A percentile compares a stretch with the other conserved stretches of the same genome.
phyloP scores from a whole-genome alignment of 495 filamentous ascomycete species.

The Talaromyces thailandensis region DNA sequence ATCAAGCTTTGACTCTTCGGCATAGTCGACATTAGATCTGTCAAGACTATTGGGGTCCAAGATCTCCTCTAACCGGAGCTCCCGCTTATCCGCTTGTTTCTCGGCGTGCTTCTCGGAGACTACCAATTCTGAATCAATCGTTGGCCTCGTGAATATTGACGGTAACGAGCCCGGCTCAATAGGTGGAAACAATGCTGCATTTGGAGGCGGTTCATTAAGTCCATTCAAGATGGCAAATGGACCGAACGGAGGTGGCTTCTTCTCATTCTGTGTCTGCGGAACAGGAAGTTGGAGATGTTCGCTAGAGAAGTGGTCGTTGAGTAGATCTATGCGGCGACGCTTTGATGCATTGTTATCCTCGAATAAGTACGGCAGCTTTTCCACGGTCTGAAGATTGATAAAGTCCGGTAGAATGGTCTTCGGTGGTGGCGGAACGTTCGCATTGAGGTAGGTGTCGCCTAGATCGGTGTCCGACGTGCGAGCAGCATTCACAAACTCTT shows the following conservation, averaged over 20 bases:
- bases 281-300: conserved; percentile 45
- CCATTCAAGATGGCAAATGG: conserved; percentile 61
- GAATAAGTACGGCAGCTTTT: conserved; percentile 36
- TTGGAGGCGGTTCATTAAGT: conserved; percentile 67
- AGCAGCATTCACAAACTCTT: conserved; percentile 25
- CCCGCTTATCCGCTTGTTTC: conserved; percentile 22
- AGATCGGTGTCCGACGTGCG: conserved; percentile 21
- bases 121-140: conserved; percentile 19
- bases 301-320: conserved; percentile 31
- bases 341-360: conserved; percentile 33
- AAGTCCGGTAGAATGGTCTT: conserved; percentile 38
- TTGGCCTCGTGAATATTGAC: conserved; percentile 30
- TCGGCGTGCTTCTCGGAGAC: conserved; percentile 17
- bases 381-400: conserved; percentile 38
- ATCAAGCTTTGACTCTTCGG: conserved; percentile 4
- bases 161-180: conserved; percentile 49
- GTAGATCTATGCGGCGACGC: conserved; percentile 31
- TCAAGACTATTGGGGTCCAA: conserved; percentile 22
- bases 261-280: conserved; percentile 35
- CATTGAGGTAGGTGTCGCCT: conserved; percentile 15
- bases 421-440: conserved; percentile 27
- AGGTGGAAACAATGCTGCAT: conserved; percentile 63
- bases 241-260: conserved; percentile 39
- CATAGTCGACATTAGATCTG: background rate
- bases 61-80: conserved; percentile 30